These are phyloP conservation scores for Rhizopus arrhizus DNA, from an alignment of 371 early-diverging fungal species.

Conservation along the genomic window DNA sequence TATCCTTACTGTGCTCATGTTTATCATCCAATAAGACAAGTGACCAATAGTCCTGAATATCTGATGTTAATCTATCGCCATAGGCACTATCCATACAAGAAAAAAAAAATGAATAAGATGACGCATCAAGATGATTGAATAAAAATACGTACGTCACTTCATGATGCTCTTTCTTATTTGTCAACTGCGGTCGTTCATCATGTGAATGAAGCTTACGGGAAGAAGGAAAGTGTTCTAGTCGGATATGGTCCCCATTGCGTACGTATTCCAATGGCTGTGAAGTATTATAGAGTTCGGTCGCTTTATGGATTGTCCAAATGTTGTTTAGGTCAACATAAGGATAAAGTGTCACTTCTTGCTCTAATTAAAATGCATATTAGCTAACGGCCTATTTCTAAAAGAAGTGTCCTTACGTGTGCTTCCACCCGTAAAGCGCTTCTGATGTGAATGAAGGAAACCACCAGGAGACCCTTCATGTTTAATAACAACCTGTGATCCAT, in stretches of 20 bases:
- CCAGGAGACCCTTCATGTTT: slow-evolving; percentile 72
- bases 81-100: slow-evolving; percentile 25
- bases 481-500: slow-evolving; percentile 77
- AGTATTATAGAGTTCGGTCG: slow-evolving; percentile 37
- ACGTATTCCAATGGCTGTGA: slow-evolving; percentile 50
- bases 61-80: slow-evolving; percentile 29
- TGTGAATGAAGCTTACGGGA: slow-evolving; percentile 81
- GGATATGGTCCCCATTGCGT: slow-evolving; percentile 69
- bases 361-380: slow-evolving; percentile 25
- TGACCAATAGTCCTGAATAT: slow-evolving; percentile 39
- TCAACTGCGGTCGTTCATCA: slow-evolving; percentile 64
- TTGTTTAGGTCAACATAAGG: slow-evolving; percentile 88
- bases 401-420: slow-evolving; percentile 63
- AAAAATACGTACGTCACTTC: slow-evolving; percentile 49
- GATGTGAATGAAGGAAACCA: slow-evolving; percentile 90
- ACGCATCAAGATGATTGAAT: too few species aligned
- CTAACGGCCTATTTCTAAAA: background rate
- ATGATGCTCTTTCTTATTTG: slow-evolving; percentile 25
- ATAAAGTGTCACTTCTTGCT: slow-evolving; percentile 95
- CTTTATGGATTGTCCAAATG: slow-evolving; percentile 71
- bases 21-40: slow-evolving; percentile 25
- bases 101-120: background rate
- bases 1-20: slow-evolving; percentile 26
- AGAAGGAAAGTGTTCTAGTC: slow-evolving; percentile 75
- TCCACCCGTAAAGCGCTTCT: slow-evolving; percentile 74